Evolutionary conservation across 2,329 filamentous ascomycete species (phyloP), one percentile per base, ranked within the genome.

Genomic region (Paradendryphiella salina): DNA sequence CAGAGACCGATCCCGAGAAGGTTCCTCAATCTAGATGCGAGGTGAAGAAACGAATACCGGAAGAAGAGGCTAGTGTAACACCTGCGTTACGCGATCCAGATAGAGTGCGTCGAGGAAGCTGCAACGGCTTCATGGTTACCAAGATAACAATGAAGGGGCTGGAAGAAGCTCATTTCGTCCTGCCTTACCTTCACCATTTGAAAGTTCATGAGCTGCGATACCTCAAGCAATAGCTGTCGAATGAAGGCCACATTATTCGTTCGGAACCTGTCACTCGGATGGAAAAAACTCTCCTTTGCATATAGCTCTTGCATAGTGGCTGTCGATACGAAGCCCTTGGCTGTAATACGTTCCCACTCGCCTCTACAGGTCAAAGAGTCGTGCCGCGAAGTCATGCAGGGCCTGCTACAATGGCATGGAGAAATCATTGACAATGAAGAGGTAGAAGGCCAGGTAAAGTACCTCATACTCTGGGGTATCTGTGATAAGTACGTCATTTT

Each of bases 321-420:
- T 56, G 46, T 33, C 58, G 65, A 5, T 60, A 65, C n/a, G 66
- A 69, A 51, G 54, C 53, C 53, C 1, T 46, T 67, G 9, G 67
- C 67, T 8, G 60, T 60, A n/a, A 44, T 65, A 11, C 69, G 68
- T 42, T 69, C 66, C 18, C 57, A 66, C 20, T 61, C 65, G 5
- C 67, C 65, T 7, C 54, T 55, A 20, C 52, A 69, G 35, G 53
- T 70, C 15, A 41, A 53, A 33, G 46, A 44, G 9, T 55, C 59
- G 31, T 69, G 64, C 36, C 50, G 54, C 9, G 60, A 70, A 39
- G 65, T 67, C n/a, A 62, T 67, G 54, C 44, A 54, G 18, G 62
- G 57, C 1, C 36, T 70, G 14, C 34, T 66, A 13, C 52, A 61
- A n/a, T 37, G 67, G 55, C 64, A 70, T 43, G 56, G 55, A 15